These are phyloP conservation scores for Chrysosporium queenslandicum DNA, from an alignment of 2,329 filamentous ascomycete genomes.

Conservation along the genomic window DNA sequence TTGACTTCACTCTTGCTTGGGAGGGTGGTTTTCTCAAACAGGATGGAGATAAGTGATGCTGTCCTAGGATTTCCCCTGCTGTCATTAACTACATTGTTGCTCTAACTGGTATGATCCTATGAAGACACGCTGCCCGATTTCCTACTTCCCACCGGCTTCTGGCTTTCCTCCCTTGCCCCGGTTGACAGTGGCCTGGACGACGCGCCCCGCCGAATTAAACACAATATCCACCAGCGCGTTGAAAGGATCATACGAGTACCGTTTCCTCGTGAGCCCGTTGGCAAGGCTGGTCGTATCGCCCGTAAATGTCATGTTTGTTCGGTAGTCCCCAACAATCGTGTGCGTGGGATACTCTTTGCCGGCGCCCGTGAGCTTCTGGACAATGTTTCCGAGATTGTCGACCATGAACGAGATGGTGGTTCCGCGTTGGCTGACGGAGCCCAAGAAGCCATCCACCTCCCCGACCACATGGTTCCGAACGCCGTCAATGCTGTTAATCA, in stretches of 20 bases:
- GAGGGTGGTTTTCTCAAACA: background rate
- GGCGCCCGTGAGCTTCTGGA: slow-evolving; percentile 1
- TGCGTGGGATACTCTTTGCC: background rate
- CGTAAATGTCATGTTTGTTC: slow-evolving; percentile 1
- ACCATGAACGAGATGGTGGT: slow-evolving; percentile 2
- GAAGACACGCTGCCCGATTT: background rate
- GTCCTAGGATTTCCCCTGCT: background rate
- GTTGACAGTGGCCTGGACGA: background rate
- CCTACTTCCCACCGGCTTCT: background rate
- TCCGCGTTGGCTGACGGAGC: slow-evolving; percentile 1
- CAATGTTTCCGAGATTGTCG: slow-evolving; percentile 7
- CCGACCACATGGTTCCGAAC: background rate
- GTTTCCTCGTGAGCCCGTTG: background rate
- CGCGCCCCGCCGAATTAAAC: background rate
- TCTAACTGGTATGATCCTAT: background rate
- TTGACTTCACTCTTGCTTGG: background rate
- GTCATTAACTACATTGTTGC: background rate
- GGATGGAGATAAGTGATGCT: background rate
- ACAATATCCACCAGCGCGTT: background rate
- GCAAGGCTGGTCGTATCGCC: background rate
- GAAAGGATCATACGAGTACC: background rate
- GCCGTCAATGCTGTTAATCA: background rate
- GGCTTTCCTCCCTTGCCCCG: background rate
- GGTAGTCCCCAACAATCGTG: slow-evolving; percentile 1
- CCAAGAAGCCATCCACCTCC: slow-evolving; percentile 1